Evolutionary conservation across 108 stramenopile genomes (phyloP), one percentile per base, ranked within the genome.

Genomic region (Ochromonas danica): DNA sequence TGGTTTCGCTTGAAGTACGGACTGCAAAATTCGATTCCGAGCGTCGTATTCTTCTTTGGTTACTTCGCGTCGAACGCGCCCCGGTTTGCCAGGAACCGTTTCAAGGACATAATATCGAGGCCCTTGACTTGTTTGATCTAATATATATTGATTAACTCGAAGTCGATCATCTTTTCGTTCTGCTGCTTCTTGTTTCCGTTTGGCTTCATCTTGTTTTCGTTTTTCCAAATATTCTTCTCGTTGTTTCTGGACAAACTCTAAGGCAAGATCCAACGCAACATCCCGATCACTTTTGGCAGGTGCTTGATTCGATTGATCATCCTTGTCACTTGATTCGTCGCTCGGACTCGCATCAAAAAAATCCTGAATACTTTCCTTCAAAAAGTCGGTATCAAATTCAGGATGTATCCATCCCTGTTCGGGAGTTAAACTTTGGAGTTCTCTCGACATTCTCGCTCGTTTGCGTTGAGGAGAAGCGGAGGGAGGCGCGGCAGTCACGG

Each of bases 121-220:
- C 51, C 51, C 51, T 57, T 57, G 51, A 57, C 51, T 57, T 57
- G 51, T 57, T 57, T 57, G 51, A 57, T 57, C 51, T 57, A 57
- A 57, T 57, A 57, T 57, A 57, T 57, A 57, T 57, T 57, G 51
- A 57, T 57, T 57, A 57, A 57, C 51, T 57, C 51, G 51, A 57
- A 57, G 51, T 57, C 51, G 51, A 57, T 57, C 51, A 57, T 57
- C 51, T 57, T 57, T 57, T 57, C 51, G 51, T 57, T 57, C 51
- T 57, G 51, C 51, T 57, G 51, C 51, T 57, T 57, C 51, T 57
- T 57, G 51, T 57, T 57, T 57, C 51, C 51, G 51, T 57, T 57
- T 57, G 51, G 51, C 51, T 57, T 57, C 51, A 57, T 57, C 51
- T 57, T 57, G 51, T 57, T 57, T 57, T 57, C 51, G 51, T 57